Percentiles rank a stretch among this genome's conserved stretches.
phyloP scores from a whole-genome alignment of 2,329 filamentous ascomycete species.

The Ophiostoma perfectum region DNA sequence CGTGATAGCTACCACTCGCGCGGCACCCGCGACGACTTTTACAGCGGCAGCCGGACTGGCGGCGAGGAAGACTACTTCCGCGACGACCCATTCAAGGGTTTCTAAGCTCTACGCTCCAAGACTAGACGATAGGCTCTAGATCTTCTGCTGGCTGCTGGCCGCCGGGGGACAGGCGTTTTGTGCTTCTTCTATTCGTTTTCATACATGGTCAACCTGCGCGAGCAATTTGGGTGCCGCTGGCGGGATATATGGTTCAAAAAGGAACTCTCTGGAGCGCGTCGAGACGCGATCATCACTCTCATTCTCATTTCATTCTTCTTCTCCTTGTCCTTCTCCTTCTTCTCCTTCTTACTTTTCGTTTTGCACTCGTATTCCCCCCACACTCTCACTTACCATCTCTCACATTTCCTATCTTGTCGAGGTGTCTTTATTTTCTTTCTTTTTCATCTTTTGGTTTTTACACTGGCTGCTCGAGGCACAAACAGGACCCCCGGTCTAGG shows the following conservation, averaged over 20 bases:
- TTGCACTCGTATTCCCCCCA: not conserved
- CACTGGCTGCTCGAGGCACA: constrained; percentile 3
- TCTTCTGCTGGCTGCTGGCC: not conserved
- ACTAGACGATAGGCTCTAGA: not conserved
- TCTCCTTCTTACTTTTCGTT: not conserved
- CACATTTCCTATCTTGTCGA: not conserved
- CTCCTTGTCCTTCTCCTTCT: not conserved
- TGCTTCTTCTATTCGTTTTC: not conserved
- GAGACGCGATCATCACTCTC: constrained; percentile 16
- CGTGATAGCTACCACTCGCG: constrained; percentile 48
- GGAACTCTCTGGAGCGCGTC: not conserved
- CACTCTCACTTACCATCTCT: not conserved
- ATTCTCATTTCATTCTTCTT: not conserved
- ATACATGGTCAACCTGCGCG: not conserved
- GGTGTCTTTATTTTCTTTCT: not conserved
- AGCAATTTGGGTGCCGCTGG: constrained; percentile 10
- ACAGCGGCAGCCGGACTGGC: constrained; percentile 43
- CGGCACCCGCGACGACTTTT: constrained; percentile 45
- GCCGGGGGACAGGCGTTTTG: not conserved
- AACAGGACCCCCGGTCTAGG: constrained; percentile 11
- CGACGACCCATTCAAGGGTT: constrained; percentile 59
- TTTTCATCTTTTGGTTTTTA: not conserved
- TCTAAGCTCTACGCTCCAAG: constrained; percentile 35
- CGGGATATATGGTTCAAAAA: constrained; percentile 11
- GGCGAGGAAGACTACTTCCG: constrained; percentile 52